Percentiles rank a stretch among this genome's conserved stretches.
phyloP scores from a whole-genome alignment of 164 flowering plant species.

The Hamamelis virginiana region DNA sequence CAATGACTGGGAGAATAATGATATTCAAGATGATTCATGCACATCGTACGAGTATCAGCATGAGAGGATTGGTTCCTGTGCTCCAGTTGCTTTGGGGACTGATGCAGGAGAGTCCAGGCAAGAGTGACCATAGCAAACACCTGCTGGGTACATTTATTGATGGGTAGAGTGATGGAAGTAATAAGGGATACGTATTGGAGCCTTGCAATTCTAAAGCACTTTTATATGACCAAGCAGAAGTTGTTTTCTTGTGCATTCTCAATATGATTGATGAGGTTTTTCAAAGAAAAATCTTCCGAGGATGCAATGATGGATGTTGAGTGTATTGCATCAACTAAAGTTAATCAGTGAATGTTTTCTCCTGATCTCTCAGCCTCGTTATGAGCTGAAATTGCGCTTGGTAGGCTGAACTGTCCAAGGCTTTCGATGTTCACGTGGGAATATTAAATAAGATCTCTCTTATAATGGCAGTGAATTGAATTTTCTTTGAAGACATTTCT shows the following conservation, averaged over 20 bases:
- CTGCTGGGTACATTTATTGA: background rate
- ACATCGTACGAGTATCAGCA: conserved; percentile 10
- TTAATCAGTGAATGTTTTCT: background rate
- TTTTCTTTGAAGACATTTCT: background rate
- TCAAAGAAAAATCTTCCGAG: background rate
- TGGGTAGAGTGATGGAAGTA: background rate
- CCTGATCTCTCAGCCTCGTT: background rate
- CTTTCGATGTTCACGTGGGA: too few species aligned
- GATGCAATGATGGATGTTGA: background rate
- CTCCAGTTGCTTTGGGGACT: background rate
- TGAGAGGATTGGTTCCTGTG: conserved; percentile 7
- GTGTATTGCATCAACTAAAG: too few species aligned
- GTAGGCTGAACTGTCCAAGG: too few species aligned
- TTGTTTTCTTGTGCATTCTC: background rate
- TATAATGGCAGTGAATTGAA: background rate
- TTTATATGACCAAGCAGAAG: background rate
- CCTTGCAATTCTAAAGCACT: background rate
- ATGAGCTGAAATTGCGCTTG: too few species aligned
- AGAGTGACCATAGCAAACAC: conserved; percentile 3
- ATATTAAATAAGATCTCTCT: background rate
- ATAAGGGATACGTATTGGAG: background rate
- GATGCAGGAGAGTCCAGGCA: conserved; percentile 3
- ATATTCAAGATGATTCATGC: conserved; percentile 21
- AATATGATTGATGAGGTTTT: background rate
- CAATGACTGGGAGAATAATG: background rate